phyloP scores from a whole-genome alignment of 108 stramenopile species.

The Nannochloropsis oceanica region DNA sequence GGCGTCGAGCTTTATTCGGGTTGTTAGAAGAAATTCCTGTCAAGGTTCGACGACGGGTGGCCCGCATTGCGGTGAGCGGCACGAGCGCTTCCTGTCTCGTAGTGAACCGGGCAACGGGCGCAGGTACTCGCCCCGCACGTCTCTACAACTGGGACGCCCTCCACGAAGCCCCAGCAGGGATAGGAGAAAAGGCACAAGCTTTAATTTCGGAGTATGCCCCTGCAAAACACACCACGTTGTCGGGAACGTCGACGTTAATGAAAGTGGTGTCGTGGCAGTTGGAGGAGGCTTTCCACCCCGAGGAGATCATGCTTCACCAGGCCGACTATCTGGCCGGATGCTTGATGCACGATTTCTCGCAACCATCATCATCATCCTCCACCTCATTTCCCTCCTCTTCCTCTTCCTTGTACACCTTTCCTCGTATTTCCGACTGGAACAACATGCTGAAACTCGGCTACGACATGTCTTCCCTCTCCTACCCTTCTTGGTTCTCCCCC shows the following conservation, averaged over 20 bases:
- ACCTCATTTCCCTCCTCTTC: background rate
- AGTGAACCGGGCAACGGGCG: background rate
- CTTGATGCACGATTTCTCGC: background rate
- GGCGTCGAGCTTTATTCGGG: conserved; percentile 16
- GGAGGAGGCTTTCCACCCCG: conserved; percentile 41
- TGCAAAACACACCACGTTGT: conserved; percentile 53
- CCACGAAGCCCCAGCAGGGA: background rate
- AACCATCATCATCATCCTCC: no score
- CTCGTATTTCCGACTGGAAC: conserved; percentile 66
- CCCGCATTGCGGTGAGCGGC: conserved; percentile 25
- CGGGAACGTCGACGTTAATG: conserved; percentile 63
- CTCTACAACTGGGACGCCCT: conserved; percentile 32
- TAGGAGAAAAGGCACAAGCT: background rate
- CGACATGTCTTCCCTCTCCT: conserved; percentile 31
- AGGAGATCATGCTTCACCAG: conserved; percentile 68
- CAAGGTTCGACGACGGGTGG: conserved; percentile 6
- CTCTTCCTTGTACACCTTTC: background rate
- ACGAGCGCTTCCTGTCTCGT: conserved; percentile 31
- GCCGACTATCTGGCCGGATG: conserved; percentile 51
- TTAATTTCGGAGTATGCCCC: conserved; percentile 53
- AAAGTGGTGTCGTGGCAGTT: conserved; percentile 70
- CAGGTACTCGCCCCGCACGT: conserved; percentile 18
- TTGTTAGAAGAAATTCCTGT: conserved; percentile 14
- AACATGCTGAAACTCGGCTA: conserved; percentile 78
- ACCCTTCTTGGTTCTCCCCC: background rate